Percentiles rank a stretch among this genome's conserved stretches.
Evolutionary conservation across 345 rosid genomes (phyloP).

Genomic region (Salix brachista): DNA sequence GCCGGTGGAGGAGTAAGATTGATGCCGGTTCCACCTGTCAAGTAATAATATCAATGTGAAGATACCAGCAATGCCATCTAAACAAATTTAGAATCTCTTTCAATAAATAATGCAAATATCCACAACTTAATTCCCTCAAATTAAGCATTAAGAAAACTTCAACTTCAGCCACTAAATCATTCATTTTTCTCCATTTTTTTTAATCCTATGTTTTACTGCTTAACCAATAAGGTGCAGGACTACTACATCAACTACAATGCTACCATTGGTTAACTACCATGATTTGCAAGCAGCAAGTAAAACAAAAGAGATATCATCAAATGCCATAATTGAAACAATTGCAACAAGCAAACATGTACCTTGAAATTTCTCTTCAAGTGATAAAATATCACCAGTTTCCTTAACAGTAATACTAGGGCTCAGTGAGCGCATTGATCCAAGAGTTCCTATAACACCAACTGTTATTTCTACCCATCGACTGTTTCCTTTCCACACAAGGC

Average conservation of each 20-base stretch:
- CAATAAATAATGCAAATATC: neutral
- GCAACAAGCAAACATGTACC: constrained; percentile 33
- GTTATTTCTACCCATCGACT: constrained; percentile 89
- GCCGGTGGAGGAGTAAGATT: constrained; percentile 92
- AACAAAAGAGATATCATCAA: neutral
- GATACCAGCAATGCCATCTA: constrained; percentile 5
- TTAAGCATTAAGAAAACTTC: neutral
- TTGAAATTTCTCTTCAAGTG: constrained; percentile 97
- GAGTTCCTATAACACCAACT: constrained; percentile 72
- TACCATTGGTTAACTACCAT: neutral
- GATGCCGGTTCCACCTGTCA: constrained; percentile 95
- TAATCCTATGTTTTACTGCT: neutral
- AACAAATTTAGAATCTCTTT: neutral
- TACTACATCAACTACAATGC: neutral
- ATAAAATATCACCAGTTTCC: constrained; percentile 83
- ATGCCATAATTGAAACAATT: too few relatives aligned
- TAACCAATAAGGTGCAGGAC: neutral
- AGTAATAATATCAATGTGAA: constrained; percentile 14
- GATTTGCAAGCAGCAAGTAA: neutral
- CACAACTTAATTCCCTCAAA: constrained; percentile 2
- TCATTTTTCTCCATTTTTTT: neutral
- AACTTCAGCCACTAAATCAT: neutral
- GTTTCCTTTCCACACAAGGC: constrained; percentile 66
- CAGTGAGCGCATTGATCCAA: constrained; percentile 73
- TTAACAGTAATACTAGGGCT: constrained; percentile 89